Evolutionary conservation across 2,329 filamentous ascomycete species (phyloP).

Genomic region (Stagonosporopsis rhizophila): DNA sequence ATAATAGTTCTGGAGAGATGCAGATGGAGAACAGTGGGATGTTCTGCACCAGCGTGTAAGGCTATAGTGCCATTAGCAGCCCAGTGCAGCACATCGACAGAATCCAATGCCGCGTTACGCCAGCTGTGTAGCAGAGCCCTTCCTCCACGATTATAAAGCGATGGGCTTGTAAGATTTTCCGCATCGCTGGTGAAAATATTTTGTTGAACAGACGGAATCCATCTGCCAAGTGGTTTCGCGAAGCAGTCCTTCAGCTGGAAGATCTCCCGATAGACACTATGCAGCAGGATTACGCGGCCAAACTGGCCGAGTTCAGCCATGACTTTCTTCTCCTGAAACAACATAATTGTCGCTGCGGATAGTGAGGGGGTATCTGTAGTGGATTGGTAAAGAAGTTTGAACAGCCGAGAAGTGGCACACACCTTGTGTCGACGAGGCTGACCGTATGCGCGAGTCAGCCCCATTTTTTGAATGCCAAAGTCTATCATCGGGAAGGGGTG

Average conservation of each 20-base stretch:
- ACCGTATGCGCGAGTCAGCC: background rate
- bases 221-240: conserved; percentile 48
- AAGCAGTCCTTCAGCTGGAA: conserved; percentile 56
- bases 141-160: conserved; percentile 40
- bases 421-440: background rate
- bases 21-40: conserved; percentile 62
- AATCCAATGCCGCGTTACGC: conserved; percentile 56
- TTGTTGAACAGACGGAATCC: conserved; percentile 51
- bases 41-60: conserved; percentile 59
- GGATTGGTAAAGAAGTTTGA: background rate
- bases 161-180: conserved; percentile 56
- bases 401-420: background rate
- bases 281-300: conserved; percentile 57
- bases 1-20: conserved; percentile 62
- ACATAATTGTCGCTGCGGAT: background rate
- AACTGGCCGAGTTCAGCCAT: conserved; percentile 55
- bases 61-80: conserved; percentile 61
- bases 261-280: conserved; percentile 58
- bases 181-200: background rate
- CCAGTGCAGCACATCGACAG: conserved; percentile 65
- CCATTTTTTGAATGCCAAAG: background rate
- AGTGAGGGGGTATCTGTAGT: conserved; percentile 5
- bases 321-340: conserved; percentile 16
- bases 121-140: conserved; percentile 49
- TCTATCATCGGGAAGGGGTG: conserved; percentile 3